Evolutionary conservation across 208 protist species (phyloP).

Genomic region (Angomonas ambiguus): DNA sequence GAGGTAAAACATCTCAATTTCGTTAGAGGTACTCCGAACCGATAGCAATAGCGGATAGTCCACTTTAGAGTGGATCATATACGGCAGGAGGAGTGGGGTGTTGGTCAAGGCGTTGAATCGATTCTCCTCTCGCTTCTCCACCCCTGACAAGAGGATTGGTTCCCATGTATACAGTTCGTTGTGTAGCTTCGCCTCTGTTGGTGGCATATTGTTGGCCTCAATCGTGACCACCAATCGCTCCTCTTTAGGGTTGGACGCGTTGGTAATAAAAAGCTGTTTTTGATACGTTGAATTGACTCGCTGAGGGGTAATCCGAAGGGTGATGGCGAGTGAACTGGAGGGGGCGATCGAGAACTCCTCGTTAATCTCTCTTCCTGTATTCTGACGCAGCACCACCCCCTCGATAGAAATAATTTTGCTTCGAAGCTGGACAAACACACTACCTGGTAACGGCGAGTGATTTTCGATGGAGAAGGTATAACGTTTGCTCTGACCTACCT

Average conservation of each 20-base stretch:
- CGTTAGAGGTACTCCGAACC: constrained; percentile 42
- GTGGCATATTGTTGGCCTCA: constrained; percentile 86
- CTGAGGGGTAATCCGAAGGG: constrained; percentile 70
- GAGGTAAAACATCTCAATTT: constrained; percentile 64
- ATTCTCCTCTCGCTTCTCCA: constrained; percentile 11
- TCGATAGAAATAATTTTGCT: constrained; percentile 88
- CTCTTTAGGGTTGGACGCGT: constrained; percentile 62
- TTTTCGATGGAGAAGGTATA: constrained; percentile 77
- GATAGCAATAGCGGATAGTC: constrained; percentile 44
- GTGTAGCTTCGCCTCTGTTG: constrained; percentile 72
- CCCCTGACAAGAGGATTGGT: constrained; percentile 20
- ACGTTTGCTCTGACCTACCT: constrained; percentile 72
- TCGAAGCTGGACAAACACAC: constrained; percentile 62
- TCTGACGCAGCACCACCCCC: constrained; percentile 27
- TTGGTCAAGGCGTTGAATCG: constrained; percentile 54
- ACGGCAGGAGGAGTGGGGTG: constrained; percentile 75
- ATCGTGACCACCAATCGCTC: constrained; percentile 81
- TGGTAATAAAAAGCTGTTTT: constrained; percentile 82
- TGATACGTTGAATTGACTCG: constrained; percentile 84
- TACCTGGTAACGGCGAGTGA: constrained; percentile 63
- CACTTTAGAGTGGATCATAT: constrained; percentile 56
- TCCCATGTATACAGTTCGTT: constrained; percentile 83
- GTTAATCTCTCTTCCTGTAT: constrained; percentile 35
- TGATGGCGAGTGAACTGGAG: constrained; percentile 54
- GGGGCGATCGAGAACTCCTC: constrained; percentile 74